Evolutionary conservation across 2,329 filamentous ascomycete species (phyloP).

Genomic region (Chaetomium sp.): DNA sequence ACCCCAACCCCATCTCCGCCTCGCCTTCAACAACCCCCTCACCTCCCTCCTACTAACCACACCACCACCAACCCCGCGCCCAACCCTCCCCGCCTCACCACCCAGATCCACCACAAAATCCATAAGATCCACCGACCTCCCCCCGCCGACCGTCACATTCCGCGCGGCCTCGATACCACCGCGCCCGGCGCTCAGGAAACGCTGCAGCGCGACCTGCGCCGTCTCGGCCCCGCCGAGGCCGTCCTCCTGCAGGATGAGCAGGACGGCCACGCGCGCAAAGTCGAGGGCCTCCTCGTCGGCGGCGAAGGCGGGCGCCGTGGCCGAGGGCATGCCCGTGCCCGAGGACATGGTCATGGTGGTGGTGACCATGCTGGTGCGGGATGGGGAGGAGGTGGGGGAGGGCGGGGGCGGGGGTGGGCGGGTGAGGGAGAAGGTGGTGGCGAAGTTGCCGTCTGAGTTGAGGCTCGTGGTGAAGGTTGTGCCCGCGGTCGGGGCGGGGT

Average conservation of each 20-base stretch:
- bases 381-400: slow-evolving; percentile 30
- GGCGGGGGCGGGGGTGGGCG: slow-evolving; percentile 19
- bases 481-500: slow-evolving; percentile 27
- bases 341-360: slow-evolving; percentile 34
- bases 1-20: neutral
- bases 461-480: slow-evolving; percentile 35
- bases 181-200: slow-evolving; percentile 51
- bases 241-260: slow-evolving; percentile 63
- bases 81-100: slow-evolving; percentile 23
- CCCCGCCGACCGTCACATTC: slow-evolving; percentile 42
- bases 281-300: slow-evolving; percentile 61
- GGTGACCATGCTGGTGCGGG: slow-evolving; percentile 35
- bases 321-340: slow-evolving; percentile 37
- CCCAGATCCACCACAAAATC: slow-evolving; percentile 48
- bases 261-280: slow-evolving; percentile 63
- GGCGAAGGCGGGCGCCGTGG: slow-evolving; percentile 50
- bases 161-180: slow-evolving; percentile 40
- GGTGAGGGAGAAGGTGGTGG: slow-evolving; percentile 38
- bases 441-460: slow-evolving; percentile 31
- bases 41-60: neutral
- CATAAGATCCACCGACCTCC: slow-evolving; percentile 55
- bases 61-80: slow-evolving; percentile 5
- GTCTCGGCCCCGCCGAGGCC: slow-evolving; percentile 52
- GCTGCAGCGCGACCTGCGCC: slow-evolving; percentile 58
- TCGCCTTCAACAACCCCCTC: neutral